Evolutionary conservation across 139 green algal species (phyloP).

Genomic region (Chlorella sp.): DNA sequence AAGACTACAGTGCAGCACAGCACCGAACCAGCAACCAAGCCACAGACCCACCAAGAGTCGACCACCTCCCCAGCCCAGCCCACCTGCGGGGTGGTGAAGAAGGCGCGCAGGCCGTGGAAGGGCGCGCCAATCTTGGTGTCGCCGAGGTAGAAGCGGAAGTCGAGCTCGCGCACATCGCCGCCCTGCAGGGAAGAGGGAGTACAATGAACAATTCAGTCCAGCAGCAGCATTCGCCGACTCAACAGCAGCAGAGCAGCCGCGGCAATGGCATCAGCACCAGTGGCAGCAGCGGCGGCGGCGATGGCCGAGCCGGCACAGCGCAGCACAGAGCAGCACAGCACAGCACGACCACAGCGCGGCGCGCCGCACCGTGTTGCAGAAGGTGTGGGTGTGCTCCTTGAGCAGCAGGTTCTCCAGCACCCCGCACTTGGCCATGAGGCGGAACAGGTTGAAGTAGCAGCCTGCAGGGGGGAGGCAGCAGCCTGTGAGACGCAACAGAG

Average conservation of each 20-base stretch:
- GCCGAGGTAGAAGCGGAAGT: conserved; percentile 92
- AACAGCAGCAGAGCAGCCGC: not conserved
- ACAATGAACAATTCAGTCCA: not conserved
- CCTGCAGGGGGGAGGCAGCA: conserved; percentile 11
- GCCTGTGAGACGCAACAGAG: too few relatives aligned
- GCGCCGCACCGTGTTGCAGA: conserved; percentile 83
- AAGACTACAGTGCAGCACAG: not conserved
- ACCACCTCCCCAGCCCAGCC: not conserved
- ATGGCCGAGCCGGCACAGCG: too few relatives aligned
- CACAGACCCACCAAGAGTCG: too few relatives aligned
- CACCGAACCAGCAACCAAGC: too few relatives aligned
- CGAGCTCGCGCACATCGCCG: conserved; percentile 90
- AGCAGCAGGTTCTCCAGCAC: conserved; percentile 95
- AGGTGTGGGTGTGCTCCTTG: conserved; percentile 98
- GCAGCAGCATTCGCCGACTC: not conserved
- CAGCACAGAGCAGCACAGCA: not conserved
- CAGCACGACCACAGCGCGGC: not conserved
- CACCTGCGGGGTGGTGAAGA: conserved; percentile 96
- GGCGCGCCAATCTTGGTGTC: conserved; percentile 89
- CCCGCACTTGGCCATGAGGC: conserved; percentile 96
- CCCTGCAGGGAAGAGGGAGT: conserved; percentile 25
- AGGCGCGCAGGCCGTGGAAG: conserved; percentile 94
- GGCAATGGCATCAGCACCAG: not conserved
- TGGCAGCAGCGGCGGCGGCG: not conserved
- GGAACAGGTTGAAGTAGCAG: conserved; percentile 89